Percentiles rank a stretch among this genome's conserved stretches.
These are phyloP conservation scores for Dactylella cylindrospora DNA, from an alignment of 2,329 filamentous ascomycete genomes.

Conservation along the genomic window DNA sequence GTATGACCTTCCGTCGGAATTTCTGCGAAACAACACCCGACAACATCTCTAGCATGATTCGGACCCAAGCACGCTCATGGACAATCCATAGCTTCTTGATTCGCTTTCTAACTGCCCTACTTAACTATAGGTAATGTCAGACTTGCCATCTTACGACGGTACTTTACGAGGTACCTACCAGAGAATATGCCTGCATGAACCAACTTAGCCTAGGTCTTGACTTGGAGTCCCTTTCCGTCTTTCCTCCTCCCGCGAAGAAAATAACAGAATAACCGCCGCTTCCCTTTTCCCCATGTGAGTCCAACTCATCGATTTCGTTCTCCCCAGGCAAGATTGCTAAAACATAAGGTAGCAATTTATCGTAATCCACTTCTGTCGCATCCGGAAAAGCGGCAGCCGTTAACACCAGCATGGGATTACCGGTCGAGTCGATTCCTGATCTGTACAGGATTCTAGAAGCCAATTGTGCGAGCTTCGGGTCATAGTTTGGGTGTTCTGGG, in stretches of 20 bases:
- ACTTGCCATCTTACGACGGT: neutral
- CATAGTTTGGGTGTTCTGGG: slow-evolving; percentile 55
- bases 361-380: slow-evolving; percentile 59
- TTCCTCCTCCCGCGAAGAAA: slow-evolving; percentile 60
- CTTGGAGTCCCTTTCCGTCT: slow-evolving; percentile 49
- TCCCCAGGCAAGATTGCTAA: slow-evolving; percentile 60
- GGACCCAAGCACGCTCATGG: slow-evolving; percentile 61
- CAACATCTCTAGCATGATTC: slow-evolving; percentile 60
- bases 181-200: slow-evolving; percentile 62
- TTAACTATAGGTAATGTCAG: slow-evolving; percentile 50
- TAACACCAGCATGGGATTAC: slow-evolving; percentile 59
- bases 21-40: slow-evolving; percentile 62
- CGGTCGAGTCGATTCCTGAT: slow-evolving; percentile 57
- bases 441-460: slow-evolving; percentile 60
- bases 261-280: slow-evolving; percentile 60
- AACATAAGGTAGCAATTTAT: slow-evolving; percentile 60
- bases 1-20: slow-evolving; percentile 61
- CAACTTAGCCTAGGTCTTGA: slow-evolving; percentile 59
- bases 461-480: slow-evolving; percentile 55
- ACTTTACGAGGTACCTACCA: slow-evolving; percentile 48
- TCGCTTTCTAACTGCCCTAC: slow-evolving; percentile 59
- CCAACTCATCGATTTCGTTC: slow-evolving; percentile 55
- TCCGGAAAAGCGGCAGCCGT: slow-evolving; percentile 62
- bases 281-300: slow-evolving; percentile 36
- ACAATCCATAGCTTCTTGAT: slow-evolving; percentile 62